Conservation (phyloP, 1,139 yeast genomes). For the Hansenula anomala region DNA sequence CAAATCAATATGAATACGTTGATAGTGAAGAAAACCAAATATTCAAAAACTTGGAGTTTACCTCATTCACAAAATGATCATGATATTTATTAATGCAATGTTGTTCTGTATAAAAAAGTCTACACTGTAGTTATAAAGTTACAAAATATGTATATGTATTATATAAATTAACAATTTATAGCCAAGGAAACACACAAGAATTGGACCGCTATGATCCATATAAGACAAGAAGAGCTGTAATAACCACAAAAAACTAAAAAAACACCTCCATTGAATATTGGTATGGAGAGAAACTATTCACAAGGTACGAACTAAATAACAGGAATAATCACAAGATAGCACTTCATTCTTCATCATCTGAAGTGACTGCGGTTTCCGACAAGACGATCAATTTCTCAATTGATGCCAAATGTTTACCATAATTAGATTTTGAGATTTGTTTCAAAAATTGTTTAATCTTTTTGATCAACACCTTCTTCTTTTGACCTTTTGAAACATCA, state of each 20-base stretch:
- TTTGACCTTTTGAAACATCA: constrained; percentile 69
- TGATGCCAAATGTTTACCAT: constrained; percentile 81
- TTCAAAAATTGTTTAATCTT: constrained; percentile 34
- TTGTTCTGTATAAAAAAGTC: too few relatives aligned
- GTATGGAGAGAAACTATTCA: neutral
- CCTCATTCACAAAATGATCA: constrained; percentile 36
- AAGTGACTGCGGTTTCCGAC: constrained; percentile 21
- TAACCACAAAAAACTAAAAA: too few relatives aligned
- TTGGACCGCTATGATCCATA: too few relatives aligned
- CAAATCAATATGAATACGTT: constrained; percentile 24
- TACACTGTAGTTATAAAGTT: neutral
- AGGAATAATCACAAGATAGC: too few relatives aligned
- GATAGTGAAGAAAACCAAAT: constrained; percentile 26
- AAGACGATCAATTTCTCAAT: constrained; percentile 62
- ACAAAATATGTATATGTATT: neutral
- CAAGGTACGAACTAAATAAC: neutral
- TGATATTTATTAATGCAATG: too few relatives aligned
- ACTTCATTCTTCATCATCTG: constrained; percentile 14
- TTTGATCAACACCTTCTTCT: constrained; percentile 53
- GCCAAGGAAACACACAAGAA: too few relatives aligned
- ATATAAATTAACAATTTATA: too few relatives aligned
- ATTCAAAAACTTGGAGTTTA: constrained; percentile 39
- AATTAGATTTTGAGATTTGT: constrained; percentile 50
- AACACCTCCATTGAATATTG: too few relatives aligned
- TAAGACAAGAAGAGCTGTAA: too few relatives aligned